These are phyloP conservation scores for Candida orba DNA, from an alignment of 805 yeast species.

Conservation along the genomic window DNA sequence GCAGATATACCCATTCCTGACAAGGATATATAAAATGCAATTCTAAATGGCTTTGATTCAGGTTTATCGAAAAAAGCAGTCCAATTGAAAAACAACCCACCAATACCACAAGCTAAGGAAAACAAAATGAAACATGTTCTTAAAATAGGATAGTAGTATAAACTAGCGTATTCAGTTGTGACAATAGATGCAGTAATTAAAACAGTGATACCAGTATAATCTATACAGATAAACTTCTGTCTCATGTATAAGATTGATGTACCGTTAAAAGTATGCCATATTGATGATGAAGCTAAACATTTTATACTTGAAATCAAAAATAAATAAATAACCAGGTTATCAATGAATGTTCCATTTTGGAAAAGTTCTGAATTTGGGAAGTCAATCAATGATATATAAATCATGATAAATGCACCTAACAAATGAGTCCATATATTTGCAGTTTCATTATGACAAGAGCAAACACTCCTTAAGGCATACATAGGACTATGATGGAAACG, in stretches of 20 bases:
- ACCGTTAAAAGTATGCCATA: slow-evolving; percentile 90
- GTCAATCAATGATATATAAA: slow-evolving; percentile 49
- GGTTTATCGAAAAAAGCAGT: slow-evolving; percentile 87
- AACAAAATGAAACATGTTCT: slow-evolving; percentile 48
- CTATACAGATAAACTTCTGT: slow-evolving; percentile 82
- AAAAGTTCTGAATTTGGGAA: slow-evolving; percentile 57
- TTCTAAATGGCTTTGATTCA: slow-evolving; percentile 71
- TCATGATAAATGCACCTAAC: slow-evolving; percentile 54
- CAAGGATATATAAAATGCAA: slow-evolving; percentile 70
- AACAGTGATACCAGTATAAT: slow-evolving; percentile 89
- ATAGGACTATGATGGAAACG: slow-evolving; percentile 63
- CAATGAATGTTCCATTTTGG: slow-evolving; percentile 30
- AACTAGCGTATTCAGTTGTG: slow-evolving; percentile 75
- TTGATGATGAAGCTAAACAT: slow-evolving; percentile 70
- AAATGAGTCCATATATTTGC: slow-evolving; percentile 92
- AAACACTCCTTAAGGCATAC: slow-evolving; percentile 54
- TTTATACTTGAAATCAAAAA: slow-evolving; percentile 68
- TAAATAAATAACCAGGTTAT: slow-evolving; percentile 48
- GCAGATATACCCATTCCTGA: slow-evolving; percentile 72
- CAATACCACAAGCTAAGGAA: slow-evolving; percentile 58
- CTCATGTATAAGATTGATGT: slow-evolving; percentile 58
- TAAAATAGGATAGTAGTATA: slow-evolving; percentile 49
- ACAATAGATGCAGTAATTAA: slow-evolving; percentile 84
- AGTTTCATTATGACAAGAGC: slow-evolving; percentile 74
- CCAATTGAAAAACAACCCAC: slow-evolving; percentile 83